phyloP scores from a whole-genome alignment of 2,329 filamentous ascomycete species.

The Fusarium neocosmosporiellum region DNA sequence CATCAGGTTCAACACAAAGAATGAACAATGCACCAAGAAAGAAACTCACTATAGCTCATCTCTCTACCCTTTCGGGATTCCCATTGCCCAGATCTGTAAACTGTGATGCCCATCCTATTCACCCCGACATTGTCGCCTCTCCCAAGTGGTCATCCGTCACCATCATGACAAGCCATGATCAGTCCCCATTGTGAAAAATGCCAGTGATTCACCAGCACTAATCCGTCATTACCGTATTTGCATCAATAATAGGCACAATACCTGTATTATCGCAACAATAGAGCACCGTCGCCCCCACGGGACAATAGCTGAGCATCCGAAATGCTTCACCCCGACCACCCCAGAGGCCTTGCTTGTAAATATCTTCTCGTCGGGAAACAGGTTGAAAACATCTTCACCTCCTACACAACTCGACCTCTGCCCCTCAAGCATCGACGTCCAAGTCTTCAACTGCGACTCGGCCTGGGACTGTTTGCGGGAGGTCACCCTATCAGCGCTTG shows the following conservation, averaged over 20 bases:
- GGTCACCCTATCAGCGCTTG: constrained; percentile 10
- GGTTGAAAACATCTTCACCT: neutral
- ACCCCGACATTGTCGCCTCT: neutral
- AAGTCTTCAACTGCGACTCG: neutral
- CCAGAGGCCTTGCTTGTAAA: neutral
- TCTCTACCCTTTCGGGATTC: neutral
- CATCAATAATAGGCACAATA: neutral
- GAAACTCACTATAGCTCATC: neutral
- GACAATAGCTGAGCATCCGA: neutral
- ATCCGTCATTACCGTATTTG: neutral
- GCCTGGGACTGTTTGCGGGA: neutral
- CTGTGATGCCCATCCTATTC: neutral
- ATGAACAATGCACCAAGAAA: neutral
- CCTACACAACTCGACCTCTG: neutral
- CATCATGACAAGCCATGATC: neutral
- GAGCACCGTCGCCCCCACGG: neutral
- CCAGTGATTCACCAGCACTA: constrained; percentile 4
- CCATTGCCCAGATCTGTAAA: neutral
- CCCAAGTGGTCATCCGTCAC: neutral
- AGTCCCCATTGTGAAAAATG: neutral
- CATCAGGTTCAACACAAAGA: neutral
- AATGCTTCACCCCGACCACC: neutral
- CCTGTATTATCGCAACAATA: neutral
- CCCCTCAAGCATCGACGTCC: neutral
- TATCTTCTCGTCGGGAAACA: neutral